These are phyloP conservation scores for Botrytis fragariae DNA, from an alignment of 2,329 filamentous ascomycete genomes.

Conservation along the genomic window DNA sequence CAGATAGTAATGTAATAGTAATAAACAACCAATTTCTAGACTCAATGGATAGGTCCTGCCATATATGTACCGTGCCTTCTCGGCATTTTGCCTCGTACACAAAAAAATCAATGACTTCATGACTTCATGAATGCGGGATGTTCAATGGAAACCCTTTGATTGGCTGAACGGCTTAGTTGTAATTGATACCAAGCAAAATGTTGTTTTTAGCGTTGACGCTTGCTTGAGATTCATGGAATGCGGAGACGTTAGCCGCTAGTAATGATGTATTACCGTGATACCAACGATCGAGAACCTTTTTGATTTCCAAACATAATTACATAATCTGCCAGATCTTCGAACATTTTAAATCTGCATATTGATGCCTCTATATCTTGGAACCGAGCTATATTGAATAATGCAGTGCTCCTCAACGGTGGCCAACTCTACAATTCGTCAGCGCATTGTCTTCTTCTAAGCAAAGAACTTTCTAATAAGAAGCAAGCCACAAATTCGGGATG, in stretches of 20 bases:
- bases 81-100: not conserved
- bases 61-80: not conserved
- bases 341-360: not conserved
- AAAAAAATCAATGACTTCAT: conserved; percentile 1
- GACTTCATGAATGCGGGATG: conserved; percentile 5
- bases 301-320: not conserved
- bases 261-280: not conserved
- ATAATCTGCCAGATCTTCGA: not conserved
- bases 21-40: not conserved
- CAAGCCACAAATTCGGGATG: not conserved
- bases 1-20: not conserved
- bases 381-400: not conserved
- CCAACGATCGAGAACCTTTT: conserved; percentile 2
- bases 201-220: not conserved
- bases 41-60: not conserved
- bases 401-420: not conserved
- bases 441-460: not conserved
- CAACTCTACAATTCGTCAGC: not conserved
- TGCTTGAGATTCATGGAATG: not conserved
- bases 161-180: not conserved
- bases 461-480: not conserved
- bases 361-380: not conserved
- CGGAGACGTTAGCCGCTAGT: not conserved
- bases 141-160: not conserved
- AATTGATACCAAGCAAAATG: not conserved